Conservation (phyloP, 495 filamentous ascomycete species). For the Podospora appendiculata region DNA sequence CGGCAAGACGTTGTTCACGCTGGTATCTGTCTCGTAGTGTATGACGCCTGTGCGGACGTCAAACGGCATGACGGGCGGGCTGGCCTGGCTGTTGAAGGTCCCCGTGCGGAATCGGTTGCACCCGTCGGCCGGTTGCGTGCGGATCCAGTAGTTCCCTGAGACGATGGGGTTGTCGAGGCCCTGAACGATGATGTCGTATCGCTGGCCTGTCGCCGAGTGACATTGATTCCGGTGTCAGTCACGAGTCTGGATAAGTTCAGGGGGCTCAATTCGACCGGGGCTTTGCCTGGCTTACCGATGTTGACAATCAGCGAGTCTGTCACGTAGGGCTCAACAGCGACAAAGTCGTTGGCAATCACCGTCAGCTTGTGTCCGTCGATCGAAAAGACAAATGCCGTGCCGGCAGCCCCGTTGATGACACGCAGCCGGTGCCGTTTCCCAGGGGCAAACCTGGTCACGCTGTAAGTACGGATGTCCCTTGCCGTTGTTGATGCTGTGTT, state of each 20-base stretch:
- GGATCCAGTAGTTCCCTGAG: conserved; percentile 47
- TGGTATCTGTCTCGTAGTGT: conserved; percentile 9
- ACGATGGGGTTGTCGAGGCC: conserved; percentile 34
- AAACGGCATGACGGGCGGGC: neutral
- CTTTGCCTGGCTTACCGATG: conserved; percentile 33
- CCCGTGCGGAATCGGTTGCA: conserved; percentile 2
- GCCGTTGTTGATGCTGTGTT: neutral
- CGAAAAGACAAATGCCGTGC: conserved; percentile 6
- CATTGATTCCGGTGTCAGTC: neutral
- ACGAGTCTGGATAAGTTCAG: neutral
- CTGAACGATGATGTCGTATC: conserved; percentile 57
- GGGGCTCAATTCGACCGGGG: neutral
- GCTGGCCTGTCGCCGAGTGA: conserved; percentile 31
- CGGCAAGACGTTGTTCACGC: neutral
- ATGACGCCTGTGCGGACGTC: conserved; percentile 16
- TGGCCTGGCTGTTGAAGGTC: conserved; percentile 3
- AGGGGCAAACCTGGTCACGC: conserved; percentile 19
- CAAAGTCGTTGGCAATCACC: conserved; percentile 38
- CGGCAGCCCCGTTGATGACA: conserved; percentile 36
- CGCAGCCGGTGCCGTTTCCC: conserved; percentile 32
- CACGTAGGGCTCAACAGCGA: conserved; percentile 37
- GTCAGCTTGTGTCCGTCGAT: conserved; percentile 43
- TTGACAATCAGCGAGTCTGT: conserved; percentile 41
- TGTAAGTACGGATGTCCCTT: conserved; percentile 14
- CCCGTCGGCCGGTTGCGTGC: conserved; percentile 10